Conservation (phyloP, 495 filamentous ascomycete species). For the Hypoxylon intermedium region DNA sequence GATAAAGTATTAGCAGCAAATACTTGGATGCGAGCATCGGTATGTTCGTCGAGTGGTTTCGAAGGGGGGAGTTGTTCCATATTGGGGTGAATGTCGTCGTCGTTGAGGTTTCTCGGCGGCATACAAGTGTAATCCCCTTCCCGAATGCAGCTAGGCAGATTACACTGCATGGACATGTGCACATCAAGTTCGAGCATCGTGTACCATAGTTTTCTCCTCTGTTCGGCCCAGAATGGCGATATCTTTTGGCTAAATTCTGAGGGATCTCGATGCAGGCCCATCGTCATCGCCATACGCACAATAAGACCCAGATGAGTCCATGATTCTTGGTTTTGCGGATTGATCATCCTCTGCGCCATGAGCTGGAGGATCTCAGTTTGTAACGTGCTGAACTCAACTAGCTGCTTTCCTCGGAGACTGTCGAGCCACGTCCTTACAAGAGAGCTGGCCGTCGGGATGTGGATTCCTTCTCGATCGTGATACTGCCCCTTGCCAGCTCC, state of each 20-base stretch:
- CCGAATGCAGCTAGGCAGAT: constrained; percentile 47
- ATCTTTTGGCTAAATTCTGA: constrained; percentile 46
- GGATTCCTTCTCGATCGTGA: constrained; percentile 43
- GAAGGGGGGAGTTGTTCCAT: constrained; percentile 42
- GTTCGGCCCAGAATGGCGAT: constrained; percentile 44
- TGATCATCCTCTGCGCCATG: constrained; percentile 46
- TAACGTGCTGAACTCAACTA: constrained; percentile 48
- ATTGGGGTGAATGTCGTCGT: constrained; percentile 38
- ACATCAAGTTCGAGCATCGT: constrained; percentile 51
- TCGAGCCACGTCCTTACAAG: constrained; percentile 51
- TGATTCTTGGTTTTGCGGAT: constrained; percentile 43
- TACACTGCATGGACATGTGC: constrained; percentile 46
- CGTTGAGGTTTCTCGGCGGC: constrained; percentile 48
- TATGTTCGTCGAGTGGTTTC: constrained; percentile 46
- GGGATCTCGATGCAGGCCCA: constrained; percentile 52
- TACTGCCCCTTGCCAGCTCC: constrained; percentile 41
- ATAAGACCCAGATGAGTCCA: constrained; percentile 51
- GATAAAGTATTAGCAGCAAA: constrained; percentile 46
- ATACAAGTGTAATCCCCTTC: constrained; percentile 48
- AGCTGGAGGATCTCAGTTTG: constrained; percentile 48
- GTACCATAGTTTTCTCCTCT: constrained; percentile 47
- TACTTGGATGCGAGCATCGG: constrained; percentile 44
- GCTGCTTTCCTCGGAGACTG: constrained; percentile 44
- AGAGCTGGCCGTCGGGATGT: constrained; percentile 49
- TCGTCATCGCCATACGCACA: constrained; percentile 52